These are phyloP conservation scores for Mucor racemosus DNA, from an alignment of 371 early-diverging fungal species.

Conservation along the genomic window DNA sequence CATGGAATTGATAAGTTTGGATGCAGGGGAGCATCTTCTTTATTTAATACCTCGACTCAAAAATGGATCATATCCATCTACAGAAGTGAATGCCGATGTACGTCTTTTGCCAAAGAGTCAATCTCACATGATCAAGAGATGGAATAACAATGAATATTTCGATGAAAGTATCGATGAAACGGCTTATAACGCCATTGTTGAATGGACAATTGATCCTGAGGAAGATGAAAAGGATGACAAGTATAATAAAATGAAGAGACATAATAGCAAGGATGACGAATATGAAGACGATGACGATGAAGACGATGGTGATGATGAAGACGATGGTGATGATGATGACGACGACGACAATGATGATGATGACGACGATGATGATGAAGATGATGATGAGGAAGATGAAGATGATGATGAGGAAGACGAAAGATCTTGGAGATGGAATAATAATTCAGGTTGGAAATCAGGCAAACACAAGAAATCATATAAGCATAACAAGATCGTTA, in stretches of 20 bases:
- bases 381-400: background rate
- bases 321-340: background rate
- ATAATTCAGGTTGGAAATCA: background rate
- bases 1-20: background rate
- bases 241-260: background rate
- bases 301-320: background rate
- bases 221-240: background rate
- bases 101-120: background rate
- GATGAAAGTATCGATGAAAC: background rate
- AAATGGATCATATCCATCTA: background rate
- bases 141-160: background rate
- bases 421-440: background rate
- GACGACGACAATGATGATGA: too few species aligned
- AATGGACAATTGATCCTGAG: conserved; percentile 1
- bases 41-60: background rate
- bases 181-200: conserved; percentile 1
- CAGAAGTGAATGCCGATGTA: background rate
- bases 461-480: background rate
- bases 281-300: conserved; percentile 3
- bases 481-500: background rate
- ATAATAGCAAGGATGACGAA: background rate
- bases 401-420: background rate
- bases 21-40: background rate
- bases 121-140: background rate
- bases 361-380: too few species aligned